Base-by-base conservation (phyloP, 345 rosid species). In the Hibiscus syriacus region DNA sequence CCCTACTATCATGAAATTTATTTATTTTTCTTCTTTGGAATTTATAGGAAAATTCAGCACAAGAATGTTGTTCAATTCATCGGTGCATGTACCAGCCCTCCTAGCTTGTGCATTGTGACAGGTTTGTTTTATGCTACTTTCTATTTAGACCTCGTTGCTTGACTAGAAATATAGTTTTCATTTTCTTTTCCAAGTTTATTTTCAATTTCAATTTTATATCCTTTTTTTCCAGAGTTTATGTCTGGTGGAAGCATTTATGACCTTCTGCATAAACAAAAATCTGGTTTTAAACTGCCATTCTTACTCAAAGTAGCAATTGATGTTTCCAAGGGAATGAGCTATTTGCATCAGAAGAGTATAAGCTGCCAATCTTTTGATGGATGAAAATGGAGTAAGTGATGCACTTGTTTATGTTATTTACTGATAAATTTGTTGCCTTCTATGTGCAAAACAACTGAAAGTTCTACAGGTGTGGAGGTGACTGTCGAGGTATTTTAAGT, bases 341-440 rank as follows among this genome's bases (percentile, higher is more conserved):
- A 84, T 80, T 79, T 87, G 83, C 88, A 87, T 77, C 76, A 73
- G 72, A 85, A 87, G 58, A 75, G 67, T 43, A 81, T 83, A 25
- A 77, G 72, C 88, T 60, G 93, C 93, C 80, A 87, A 87, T 76
- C 83, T 87, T 74, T 73, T 87, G 81, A 76, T 85, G 80, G 84
- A 83, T 79, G 93, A 79, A 75, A 82, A 83, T 77, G 79, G 77
- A 73, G 93, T 87, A 82, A 78, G 89, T 68, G 22, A 52, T 72
- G 59, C 22, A 45, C 67, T 9, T 66, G 49, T n/a, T n/a, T n/a
- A n/a, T n/a, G n/a, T n/a, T n/a, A n/a, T n/a, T n/a, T n/a, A n/a
- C n/a, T n/a, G n/a, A n/a, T n/a, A n/a, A n/a, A n/a, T n/a, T n/a
- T n/a, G n/a, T n/a, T n/a, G n/a, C n/a, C n/a, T n/a, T n/a, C n/a